Evolutionary conservation across 805 yeast genomes (phyloP).

Genomic region (Vanderwaltozyma polyspora): DNA sequence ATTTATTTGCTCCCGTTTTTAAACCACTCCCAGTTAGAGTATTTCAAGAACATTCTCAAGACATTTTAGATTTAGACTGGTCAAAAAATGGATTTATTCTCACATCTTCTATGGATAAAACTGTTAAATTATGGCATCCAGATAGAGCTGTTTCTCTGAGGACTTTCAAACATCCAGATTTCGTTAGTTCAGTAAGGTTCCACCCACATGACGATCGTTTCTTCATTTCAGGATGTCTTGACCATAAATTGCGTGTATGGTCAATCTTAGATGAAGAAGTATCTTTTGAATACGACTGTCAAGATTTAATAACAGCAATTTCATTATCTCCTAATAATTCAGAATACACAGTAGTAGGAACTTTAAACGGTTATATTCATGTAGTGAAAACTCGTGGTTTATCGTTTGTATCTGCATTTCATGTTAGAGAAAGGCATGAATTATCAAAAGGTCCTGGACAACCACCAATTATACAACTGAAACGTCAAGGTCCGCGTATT

Average conservation of each 20-base stretch:
- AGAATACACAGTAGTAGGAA: slow-evolving; percentile 53
- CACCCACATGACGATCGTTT: slow-evolving; percentile 84
- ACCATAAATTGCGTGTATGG: slow-evolving; percentile 70
- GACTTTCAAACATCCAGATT: slow-evolving; percentile 62
- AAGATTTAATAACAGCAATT: slow-evolving; percentile 63
- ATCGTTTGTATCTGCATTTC: slow-evolving; percentile 34
- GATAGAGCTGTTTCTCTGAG: slow-evolving; percentile 53
- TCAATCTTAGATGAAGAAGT: slow-evolving; percentile 65
- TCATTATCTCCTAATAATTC: slow-evolving; percentile 59
- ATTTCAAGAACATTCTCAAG: slow-evolving; percentile 56
- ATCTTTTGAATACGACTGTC: slow-evolving; percentile 47
- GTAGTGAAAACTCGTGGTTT: slow-evolving; percentile 56
- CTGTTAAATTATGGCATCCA: slow-evolving; percentile 78
- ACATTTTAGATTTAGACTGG: slow-evolving; percentile 76
- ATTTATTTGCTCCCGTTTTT: slow-evolving; percentile 63
- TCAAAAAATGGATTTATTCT: slow-evolving; percentile 72
- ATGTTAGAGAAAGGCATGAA: slow-evolving; percentile 32
- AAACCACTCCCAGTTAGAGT: slow-evolving; percentile 50
- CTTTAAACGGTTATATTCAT: slow-evolving; percentile 60
- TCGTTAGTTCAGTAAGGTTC: slow-evolving; percentile 69
- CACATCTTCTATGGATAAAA: slow-evolving; percentile 74
- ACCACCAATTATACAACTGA: background rate
- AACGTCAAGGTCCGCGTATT: slow-evolving; percentile 43
- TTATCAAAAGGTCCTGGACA: slow-evolving; percentile 16
- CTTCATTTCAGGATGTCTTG: slow-evolving; percentile 72